Conservation (phyloP, 169 alveolate species). For the Toxoplasma gondii region DNA sequence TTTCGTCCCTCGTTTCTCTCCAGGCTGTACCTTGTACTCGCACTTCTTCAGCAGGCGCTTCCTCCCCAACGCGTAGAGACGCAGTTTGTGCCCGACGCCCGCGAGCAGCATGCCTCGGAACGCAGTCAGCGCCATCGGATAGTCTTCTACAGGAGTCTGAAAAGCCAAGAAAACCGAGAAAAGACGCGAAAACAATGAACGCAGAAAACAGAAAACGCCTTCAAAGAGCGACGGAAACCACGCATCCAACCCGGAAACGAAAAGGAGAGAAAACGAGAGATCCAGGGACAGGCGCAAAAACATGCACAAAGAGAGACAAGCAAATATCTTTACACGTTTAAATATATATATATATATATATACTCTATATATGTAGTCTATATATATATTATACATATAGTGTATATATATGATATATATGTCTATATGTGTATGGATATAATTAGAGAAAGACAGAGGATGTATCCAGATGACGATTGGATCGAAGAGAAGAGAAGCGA, state of each 20-base stretch:
- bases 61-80: conserved; percentile 97
- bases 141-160: conserved; percentile 91
- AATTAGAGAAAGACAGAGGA: no score
- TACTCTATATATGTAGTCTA: no score
- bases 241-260: not conserved
- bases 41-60: conserved; percentile 95
- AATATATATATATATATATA: no score
- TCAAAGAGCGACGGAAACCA: not conserved
- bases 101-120: conserved; percentile 93
- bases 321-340: not conserved
- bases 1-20: not conserved
- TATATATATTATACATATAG: no score
- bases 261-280: not conserved
- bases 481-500: conserved; percentile 13
- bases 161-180: no score
- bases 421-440: no score
- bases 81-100: conserved; percentile 88
- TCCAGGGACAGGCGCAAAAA: no score
- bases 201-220: not conserved
- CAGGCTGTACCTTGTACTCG: conserved; percentile 87
- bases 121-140: conserved; percentile 92
- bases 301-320: not conserved
- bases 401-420: no score
- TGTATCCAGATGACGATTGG: no score
- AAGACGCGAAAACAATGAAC: not conserved